Percentiles rank a stretch among this genome's conserved stretches.
Conservation (phyloP, 441 rosid genomes). For the Brassica balearica region DNA sequence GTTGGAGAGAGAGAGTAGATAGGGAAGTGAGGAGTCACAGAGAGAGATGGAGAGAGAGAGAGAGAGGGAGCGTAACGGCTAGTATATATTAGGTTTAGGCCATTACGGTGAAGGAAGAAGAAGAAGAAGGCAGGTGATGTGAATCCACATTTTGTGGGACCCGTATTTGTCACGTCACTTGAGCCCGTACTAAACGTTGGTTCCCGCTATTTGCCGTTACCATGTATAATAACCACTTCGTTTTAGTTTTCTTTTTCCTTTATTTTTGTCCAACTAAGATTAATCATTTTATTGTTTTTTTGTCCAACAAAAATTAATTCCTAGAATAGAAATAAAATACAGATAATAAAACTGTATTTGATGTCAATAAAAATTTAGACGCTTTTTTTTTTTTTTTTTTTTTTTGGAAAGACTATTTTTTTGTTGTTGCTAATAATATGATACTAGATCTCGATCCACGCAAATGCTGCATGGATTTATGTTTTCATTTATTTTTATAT, state of each 20-base stretch:
- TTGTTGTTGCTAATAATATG: background rate
- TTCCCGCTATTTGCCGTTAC: conserved; percentile 56
- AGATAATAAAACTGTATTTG: background rate
- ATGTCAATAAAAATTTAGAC: background rate
- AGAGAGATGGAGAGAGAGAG: no score
- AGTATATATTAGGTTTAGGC: no score
- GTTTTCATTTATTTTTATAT: no score
- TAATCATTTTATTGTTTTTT: background rate
- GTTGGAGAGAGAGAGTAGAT: background rate
- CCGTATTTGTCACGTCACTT: conserved; percentile 53
- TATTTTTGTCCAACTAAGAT: background rate
- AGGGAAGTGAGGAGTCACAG: background rate
- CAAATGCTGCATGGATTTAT: no score
- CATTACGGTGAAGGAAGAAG: background rate
- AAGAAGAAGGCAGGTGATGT: background rate
- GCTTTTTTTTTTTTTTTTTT: background rate
- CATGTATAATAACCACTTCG: background rate
- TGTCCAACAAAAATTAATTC: background rate
- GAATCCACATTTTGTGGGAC: background rate
- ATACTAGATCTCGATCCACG: no score
- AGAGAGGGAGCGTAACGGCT: no score
- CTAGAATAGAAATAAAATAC: background rate
- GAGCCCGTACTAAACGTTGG: conserved; percentile 61
- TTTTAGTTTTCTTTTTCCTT: background rate
- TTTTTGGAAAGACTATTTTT: no score